Evolutionary conservation across 148 eudicot genomes (phyloP).

Genomic region (Rhododendron molle): DNA sequence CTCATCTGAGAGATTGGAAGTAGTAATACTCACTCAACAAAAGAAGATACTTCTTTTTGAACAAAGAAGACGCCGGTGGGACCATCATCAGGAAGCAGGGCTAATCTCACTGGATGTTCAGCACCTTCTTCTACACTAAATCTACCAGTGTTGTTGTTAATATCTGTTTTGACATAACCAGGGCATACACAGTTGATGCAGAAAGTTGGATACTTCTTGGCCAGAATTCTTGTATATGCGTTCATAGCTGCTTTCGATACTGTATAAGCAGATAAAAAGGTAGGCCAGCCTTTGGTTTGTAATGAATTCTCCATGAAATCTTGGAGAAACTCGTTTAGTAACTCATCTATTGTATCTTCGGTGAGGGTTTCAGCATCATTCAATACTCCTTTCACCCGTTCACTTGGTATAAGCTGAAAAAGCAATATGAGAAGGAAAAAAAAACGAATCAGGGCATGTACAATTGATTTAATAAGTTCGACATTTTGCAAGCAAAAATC

Average conservation of each 20-base stretch:
- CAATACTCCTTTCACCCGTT: constrained; percentile 29
- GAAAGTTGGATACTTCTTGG: constrained; percentile 23
- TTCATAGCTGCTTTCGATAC: constrained; percentile 28
- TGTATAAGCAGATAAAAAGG: constrained; percentile 2
- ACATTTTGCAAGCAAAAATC: neutral
- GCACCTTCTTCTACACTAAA: constrained; percentile 44
- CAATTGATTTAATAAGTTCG: neutral
- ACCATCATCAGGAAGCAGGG: constrained; percentile 36
- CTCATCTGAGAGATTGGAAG: neutral
- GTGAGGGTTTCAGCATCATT: constrained; percentile 32
- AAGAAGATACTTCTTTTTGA: constrained; percentile 8
- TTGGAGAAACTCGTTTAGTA: constrained; percentile 24
- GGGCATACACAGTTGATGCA: constrained; percentile 42
- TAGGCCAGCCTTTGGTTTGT: constrained; percentile 23
- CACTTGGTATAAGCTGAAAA: constrained; percentile 16
- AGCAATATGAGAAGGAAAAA: neutral
- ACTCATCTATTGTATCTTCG: constrained; percentile 29
- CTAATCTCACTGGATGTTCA: constrained; percentile 31
- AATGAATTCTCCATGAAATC: constrained; percentile 17
- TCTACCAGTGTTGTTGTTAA: constrained; percentile 18
- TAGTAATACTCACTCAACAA: neutral
- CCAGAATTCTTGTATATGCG: constrained; percentile 26
- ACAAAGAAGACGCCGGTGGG: constrained; percentile 25
- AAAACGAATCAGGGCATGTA: neutral
- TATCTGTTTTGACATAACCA: constrained; percentile 42